Percentiles rank a stretch among this genome's conserved stretches.
Evolutionary conservation across 2,329 filamentous ascomycete genomes (phyloP).

Genomic region (Emergomyces africanus): DNA sequence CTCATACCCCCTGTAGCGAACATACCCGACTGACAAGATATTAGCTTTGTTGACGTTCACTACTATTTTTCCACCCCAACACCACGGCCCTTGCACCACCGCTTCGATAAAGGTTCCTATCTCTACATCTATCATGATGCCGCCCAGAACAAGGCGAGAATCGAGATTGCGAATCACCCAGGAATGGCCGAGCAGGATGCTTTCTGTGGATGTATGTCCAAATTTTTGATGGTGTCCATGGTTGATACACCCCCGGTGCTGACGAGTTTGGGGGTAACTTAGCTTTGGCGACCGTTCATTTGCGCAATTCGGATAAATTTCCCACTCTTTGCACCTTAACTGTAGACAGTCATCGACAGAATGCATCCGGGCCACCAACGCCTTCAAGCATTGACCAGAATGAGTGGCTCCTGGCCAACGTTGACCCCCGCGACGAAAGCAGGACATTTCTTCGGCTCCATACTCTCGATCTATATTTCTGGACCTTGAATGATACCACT

Average conservation of each 20-base stretch:
- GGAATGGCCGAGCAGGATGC: conserved; percentile 52
- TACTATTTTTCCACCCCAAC: conserved; percentile 49
- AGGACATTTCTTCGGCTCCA: conserved; percentile 43
- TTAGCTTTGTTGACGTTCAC: conserved; percentile 51
- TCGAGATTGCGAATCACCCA: conserved; percentile 53
- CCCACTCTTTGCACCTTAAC: conserved; percentile 46
- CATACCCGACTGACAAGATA: conserved; percentile 4
- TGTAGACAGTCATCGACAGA: conserved; percentile 32
- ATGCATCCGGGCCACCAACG: conserved; percentile 15
- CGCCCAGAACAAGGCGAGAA: conserved; percentile 38
- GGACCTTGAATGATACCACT: conserved; percentile 45
- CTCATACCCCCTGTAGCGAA: neutral
- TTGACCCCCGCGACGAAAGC: conserved; percentile 40
- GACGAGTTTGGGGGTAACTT: neutral
- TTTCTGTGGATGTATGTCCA: conserved; percentile 43
- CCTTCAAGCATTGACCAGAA: conserved; percentile 19
- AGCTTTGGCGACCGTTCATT: conserved; percentile 40
- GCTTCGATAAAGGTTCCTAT: conserved; percentile 53
- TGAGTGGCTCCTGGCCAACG: conserved; percentile 46
- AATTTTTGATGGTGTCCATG: neutral
- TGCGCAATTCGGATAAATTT: conserved; percentile 47
- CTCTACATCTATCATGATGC: conserved; percentile 51
- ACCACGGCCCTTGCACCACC: conserved; percentile 44
- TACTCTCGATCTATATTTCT: conserved; percentile 52
- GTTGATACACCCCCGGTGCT: neutral